Evolutionary conservation across 1,284 basidiomycete species (phyloP).

Genomic region (Cutaneotrichosporon arboriforme): DNA sequence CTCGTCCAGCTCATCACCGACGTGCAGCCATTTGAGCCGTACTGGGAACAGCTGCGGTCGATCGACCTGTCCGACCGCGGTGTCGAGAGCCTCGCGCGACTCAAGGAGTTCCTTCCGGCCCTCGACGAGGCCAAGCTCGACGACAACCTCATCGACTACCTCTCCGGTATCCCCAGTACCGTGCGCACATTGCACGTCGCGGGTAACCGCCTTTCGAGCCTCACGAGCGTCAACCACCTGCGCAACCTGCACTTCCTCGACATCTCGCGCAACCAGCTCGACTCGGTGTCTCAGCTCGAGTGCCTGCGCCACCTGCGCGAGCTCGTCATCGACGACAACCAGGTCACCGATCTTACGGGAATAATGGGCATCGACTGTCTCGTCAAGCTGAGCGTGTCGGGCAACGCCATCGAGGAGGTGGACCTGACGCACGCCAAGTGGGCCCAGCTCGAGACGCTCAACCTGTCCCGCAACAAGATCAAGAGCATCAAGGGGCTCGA

Average conservation of each 20-base stretch:
- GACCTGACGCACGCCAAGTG: conserved; percentile 64
- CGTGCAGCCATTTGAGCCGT: conserved; percentile 86
- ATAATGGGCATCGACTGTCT: conserved; percentile 72
- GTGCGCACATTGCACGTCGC: conserved; percentile 75
- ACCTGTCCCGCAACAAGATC: conserved; percentile 73
- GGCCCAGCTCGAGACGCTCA: conserved; percentile 74
- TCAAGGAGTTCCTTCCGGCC: conserved; percentile 88
- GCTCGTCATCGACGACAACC: conserved; percentile 79
- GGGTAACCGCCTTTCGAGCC: conserved; percentile 73
- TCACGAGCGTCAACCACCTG: conserved; percentile 86
- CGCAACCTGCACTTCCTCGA: conserved; percentile 81
- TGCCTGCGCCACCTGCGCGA: conserved; percentile 81
- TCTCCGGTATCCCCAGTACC: conserved; percentile 74
- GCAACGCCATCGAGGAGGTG: conserved; percentile 64
- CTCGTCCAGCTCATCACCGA: conserved; percentile 91
- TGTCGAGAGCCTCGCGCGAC: conserved; percentile 79
- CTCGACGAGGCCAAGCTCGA: conserved; percentile 74
- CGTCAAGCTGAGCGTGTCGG: conserved; percentile 72
- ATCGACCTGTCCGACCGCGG: conserved; percentile 75
- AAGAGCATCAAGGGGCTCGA: conserved; percentile 58
- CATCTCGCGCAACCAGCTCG: conserved; percentile 83
- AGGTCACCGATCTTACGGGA: conserved; percentile 69
- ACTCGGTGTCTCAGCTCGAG: conserved; percentile 74
- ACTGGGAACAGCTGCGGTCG: conserved; percentile 75
- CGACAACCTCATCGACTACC: conserved; percentile 73